Base-by-base conservation (phyloP, 768 basidiomycete species). In the Candolleomyces efflorescens region DNA sequence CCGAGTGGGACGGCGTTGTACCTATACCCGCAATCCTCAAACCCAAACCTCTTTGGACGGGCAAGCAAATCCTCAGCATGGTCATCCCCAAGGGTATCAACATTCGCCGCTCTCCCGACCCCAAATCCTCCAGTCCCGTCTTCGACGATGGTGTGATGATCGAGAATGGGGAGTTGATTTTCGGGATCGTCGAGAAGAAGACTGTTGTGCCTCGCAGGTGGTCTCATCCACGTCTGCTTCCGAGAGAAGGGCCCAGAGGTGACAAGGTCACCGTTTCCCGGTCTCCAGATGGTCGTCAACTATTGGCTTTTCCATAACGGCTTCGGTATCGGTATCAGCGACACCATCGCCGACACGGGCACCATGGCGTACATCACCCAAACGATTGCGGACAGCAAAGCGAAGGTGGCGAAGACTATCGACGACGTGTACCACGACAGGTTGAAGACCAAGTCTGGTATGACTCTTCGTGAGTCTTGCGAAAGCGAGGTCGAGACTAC, bases 241-340 rank as follows among this genome's bases (percentile, higher is more conserved):
- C 91, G 96, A 53, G 96, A 99, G 73, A 94, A 96, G 69, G 97
- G 97, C 0, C 93, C 93, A 2, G 93, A 96, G 66, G 87, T 89
- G 17, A 93, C 94, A 5, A 81, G 91, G 27, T 84, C 86, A 60
- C 85, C 97, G 41, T 98, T 98, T 75, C 92, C 91, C 9, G 95
- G 94, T 18, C 78, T 96, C 2, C 97, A 99, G 67, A 90, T 84
- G 79, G 87, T 98, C 56, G 94, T 98, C 74, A 98, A 99, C 72
- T 98, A 85, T 71, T 99, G 96, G 96, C 81, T 98, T 6, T 92
- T 98, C 78, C 97, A 99, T 74, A 95, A 95, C 60, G 96, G 97
- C 38, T 99, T 98, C 81, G 94, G 92, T 64, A 98, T 98, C 66
- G 97, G 97, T 56, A 99, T 99, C 60, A 97, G 96, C 39, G 97